Percentiles rank a stretch among this genome's conserved stretches.
Conservation (phyloP, 1,284 basidiomycete genomes). For the Leccinum brunneo-olivaceum region DNA sequence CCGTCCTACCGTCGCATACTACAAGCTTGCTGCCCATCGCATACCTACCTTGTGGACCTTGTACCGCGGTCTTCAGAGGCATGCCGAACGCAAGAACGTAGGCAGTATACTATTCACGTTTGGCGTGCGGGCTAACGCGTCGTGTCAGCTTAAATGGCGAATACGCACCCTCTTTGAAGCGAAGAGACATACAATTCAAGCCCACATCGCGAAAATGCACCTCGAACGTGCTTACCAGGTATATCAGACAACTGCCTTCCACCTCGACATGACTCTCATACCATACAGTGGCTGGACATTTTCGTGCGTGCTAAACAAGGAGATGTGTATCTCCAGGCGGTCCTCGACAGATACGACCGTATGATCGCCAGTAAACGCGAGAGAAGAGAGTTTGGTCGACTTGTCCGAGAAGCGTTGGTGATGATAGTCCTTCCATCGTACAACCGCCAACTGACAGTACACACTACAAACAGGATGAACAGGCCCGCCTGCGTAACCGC, state of each 20-base stretch:
- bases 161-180: slow-evolving; percentile 50
- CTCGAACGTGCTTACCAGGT: slow-evolving; percentile 53
- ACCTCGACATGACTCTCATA: neutral
- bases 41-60: slow-evolving; percentile 69
- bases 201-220: slow-evolving; percentile 36
- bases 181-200: slow-evolving; percentile 46
- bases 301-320: slow-evolving; percentile 50
- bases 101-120: slow-evolving; percentile 18
- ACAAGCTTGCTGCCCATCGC: slow-evolving; percentile 62
- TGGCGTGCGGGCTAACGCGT: neutral
- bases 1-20: slow-evolving; percentile 65
- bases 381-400: slow-evolving; percentile 41
- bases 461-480: slow-evolving; percentile 35
- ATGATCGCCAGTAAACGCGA: slow-evolving; percentile 47
- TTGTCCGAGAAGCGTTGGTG: slow-evolving; percentile 48
- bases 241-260: neutral
- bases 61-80: slow-evolving; percentile 62
- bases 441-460: neutral
- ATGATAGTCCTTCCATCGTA: slow-evolving; percentile 4
- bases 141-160: slow-evolving; percentile 47
- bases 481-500: slow-evolving; percentile 42
- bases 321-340: slow-evolving; percentile 37
- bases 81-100: slow-evolving; percentile 52
- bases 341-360: slow-evolving; percentile 50
- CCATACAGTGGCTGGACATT: slow-evolving; percentile 53